phyloP scores from a whole-genome alignment of 106 monocot species.

The Allium cepa region DNA sequence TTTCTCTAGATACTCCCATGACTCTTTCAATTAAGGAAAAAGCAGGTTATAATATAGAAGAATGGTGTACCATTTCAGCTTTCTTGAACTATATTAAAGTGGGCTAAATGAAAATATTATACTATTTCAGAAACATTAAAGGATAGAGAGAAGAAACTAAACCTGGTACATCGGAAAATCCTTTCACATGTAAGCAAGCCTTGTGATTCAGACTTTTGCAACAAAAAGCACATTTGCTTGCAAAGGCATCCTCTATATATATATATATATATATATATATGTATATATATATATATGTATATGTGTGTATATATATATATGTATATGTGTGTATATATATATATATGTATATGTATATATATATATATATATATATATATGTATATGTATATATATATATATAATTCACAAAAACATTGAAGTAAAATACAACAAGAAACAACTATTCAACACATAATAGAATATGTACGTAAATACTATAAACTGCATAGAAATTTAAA shows the following conservation, averaged over 20 bases:
- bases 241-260: slow-evolving; percentile 32
- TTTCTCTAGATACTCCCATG: slow-evolving; percentile 30
- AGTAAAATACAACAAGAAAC: no score
- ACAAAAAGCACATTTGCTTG: slow-evolving; percentile 37
- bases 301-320: no score
- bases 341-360: slow-evolving; percentile 21
- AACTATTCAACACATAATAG: slow-evolving; percentile 1
- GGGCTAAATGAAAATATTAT: slow-evolving; percentile 13
- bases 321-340: no score
- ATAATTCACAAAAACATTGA: no score
- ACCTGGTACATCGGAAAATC: slow-evolving; percentile 24
- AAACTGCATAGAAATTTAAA: background rate
- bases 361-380: no score
- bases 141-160: no score
- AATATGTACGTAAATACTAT: background rate
- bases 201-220: slow-evolving; percentile 57
- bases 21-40: slow-evolving; percentile 56
- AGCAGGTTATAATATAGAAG: slow-evolving; percentile 24
- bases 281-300: no score
- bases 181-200: slow-evolving; percentile 49
- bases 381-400: slow-evolving; percentile 2
- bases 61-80: slow-evolving; percentile 18
- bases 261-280: no score
- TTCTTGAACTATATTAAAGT: slow-evolving; percentile 20
- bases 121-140: no score